Base-by-base conservation (phyloP, 2,329 filamentous ascomycete species). In the Alternaria angustiovoidea region DNA sequence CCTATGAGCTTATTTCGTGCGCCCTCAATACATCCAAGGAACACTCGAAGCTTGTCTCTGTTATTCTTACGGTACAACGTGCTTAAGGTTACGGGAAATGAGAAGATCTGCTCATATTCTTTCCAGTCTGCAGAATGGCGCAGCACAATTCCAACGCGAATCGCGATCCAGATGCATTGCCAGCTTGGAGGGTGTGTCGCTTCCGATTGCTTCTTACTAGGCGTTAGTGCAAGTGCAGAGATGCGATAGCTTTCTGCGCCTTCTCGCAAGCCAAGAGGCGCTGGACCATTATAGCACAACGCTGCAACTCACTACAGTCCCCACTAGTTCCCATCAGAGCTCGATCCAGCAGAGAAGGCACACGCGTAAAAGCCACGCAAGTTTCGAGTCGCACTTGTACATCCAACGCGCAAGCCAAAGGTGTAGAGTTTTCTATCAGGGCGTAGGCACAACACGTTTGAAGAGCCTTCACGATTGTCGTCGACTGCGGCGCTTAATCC, bases 311-410 rank as follows among this genome's bases (percentile, higher is more conserved):
- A 16, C 24, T 14, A 7, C 16, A 28, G 30, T 59, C 57, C 57
- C 57, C 57, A 59, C 57, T 32, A 42, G 57, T 59, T 59, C 57
- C 46, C 46, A 30, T 54, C 30, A 53, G 49, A 49, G 43, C 44
- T 54, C 22, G 51, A 41, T 41, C 51, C 44, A 36, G 47, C 38
- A 39, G 38, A 46, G 26, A 41, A 52, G 18, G 46, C 39, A 47
- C 58, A 61, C 41, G 52, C 53, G 41, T 38, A 51, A 36, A 12
- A 46, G 52, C 52, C 52, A 39, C 57, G 57, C 46, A 51, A 51
- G 14, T 43, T 28, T 32, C 47, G 12, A 26, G 20, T 56, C n/a
- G 34, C 38, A 46, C n/a, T 26, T 26, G 38, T 32, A 47, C 18
- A 34, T 61, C 28, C 38, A 51, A 38, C 49, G 44, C 34, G 18